phyloP scores from a whole-genome alignment of 2,329 filamentous ascomycete genomes.

The Colletotrichum echinochloae region DNA sequence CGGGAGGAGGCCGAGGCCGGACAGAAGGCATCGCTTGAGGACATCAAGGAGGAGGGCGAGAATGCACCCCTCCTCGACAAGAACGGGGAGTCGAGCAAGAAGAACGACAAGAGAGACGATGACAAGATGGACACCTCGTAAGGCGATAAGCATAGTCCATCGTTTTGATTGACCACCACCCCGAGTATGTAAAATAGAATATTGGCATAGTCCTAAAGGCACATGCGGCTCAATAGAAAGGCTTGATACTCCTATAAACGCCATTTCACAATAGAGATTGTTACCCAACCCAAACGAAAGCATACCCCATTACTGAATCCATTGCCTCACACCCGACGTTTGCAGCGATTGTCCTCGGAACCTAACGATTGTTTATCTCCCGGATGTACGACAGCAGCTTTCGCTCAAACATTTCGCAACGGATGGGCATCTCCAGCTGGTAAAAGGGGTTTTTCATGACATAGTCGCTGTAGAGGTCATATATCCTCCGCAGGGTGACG shows the following conservation, averaged over 20 bases:
- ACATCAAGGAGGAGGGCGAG: conserved; percentile 84
- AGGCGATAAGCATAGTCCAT: conserved; percentile 26
- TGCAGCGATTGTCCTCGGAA: conserved; percentile 28
- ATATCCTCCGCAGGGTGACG: conserved; percentile 83
- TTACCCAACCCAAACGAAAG: conserved; percentile 6
- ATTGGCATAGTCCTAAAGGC: conserved; percentile 34
- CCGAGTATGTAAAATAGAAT: conserved; percentile 41
- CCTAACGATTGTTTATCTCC: conserved; percentile 71
- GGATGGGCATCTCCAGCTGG: conserved; percentile 95
- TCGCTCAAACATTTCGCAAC: conserved; percentile 95
- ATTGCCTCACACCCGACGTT: not conserved
- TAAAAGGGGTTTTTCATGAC: conserved; percentile 99
- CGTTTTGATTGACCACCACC: conserved; percentile 29
- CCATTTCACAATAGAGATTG: conserved; percentile 21
- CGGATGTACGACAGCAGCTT: conserved; percentile 85
- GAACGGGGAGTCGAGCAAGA: conserved; percentile 61
- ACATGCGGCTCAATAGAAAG: conserved; percentile 38
- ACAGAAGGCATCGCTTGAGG: conserved; percentile 81
- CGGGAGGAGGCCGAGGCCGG: conserved; percentile 79
- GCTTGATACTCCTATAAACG: conserved; percentile 36
- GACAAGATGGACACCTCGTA: conserved; percentile 95
- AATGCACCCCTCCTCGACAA: conserved; percentile 73
- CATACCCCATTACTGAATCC: not conserved
- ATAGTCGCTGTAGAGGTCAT: conserved; percentile 95
- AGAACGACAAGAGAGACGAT: conserved; percentile 59